Evolutionary conservation across 768 basidiomycete genomes (phyloP), one percentile per base, ranked within the genome.

Genomic region (Mycena venus): DNA sequence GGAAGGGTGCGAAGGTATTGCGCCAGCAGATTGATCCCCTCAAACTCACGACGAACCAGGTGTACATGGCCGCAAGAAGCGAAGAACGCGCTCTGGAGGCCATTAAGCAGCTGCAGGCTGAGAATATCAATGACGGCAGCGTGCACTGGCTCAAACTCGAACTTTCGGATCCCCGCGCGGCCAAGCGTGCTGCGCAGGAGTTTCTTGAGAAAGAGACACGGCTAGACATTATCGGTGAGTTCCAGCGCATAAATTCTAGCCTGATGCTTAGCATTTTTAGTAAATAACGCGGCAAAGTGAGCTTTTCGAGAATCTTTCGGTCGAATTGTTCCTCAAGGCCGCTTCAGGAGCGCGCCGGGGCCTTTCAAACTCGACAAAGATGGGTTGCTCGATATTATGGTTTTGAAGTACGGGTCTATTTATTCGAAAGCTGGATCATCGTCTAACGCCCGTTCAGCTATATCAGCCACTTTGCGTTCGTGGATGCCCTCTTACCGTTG

Each of bases 391-490:
- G 65, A 74, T 63, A 80, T 74, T 40, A 78, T 79, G 69, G 72
- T 74, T 12, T 73, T 71, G 14, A 79, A 79, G 77, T 79, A 55
- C 55, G 23, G 9, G 21, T 49, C 36, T 70, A 25, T 25, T 42
- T 53, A 23, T 4, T 19, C 14, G 3, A 31, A 44, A 12, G 0
- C n/a, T n/a, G n/a, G 9, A 25, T 29, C 7, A 25, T 15, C 27
- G 19, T n/a, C 51, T 67, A 9, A 51, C 27, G 36, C 29, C 31
- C 65, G 44, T 56, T 64, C 67, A 91, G 91, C 47, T 84, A 86
- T 61, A 80, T 91, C 61, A 84, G 86, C 32, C 86, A 86, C 0
- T 87, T 88, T 68, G 83, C 86, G 6, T 84, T 91, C 70, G 90
- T 88, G 15, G 81, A 82, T 23, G 81, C 85, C 14, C 83, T 92